Conservation (phyloP, 352 stramenopile genomes). For the Pythium sukuiense region DNA sequence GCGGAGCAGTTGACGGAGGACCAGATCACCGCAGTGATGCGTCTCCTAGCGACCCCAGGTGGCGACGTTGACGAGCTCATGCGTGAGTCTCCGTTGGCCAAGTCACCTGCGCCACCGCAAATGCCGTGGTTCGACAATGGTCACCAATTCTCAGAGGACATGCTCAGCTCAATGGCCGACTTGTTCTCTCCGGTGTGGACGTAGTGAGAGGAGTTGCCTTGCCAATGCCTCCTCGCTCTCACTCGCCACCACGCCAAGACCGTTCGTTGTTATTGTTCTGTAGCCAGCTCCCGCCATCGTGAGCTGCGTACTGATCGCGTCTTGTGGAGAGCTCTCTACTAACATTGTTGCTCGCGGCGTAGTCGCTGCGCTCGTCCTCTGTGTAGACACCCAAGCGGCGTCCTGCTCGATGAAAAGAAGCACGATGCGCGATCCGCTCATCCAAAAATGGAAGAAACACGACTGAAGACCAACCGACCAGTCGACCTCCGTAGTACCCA, state of each 20-base stretch:
- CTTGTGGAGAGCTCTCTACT: neutral
- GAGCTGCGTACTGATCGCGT: neutral
- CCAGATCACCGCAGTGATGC: slow-evolving; percentile 24
- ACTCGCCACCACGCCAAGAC: neutral
- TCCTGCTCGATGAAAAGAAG: neutral
- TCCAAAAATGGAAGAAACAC: neutral
- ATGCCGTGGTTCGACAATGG: slow-evolving; percentile 1
- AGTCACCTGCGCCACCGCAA: neutral
- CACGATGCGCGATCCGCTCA: neutral
- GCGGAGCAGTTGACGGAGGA: slow-evolving; percentile 21
- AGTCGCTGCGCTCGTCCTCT: neutral
- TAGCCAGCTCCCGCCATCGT: slow-evolving; percentile 1
- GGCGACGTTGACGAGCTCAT: slow-evolving; percentile 3
- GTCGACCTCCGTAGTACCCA: no score
- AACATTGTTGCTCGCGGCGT: neutral
- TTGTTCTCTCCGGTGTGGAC: slow-evolving; percentile 25
- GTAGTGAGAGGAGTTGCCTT: slow-evolving; percentile 8
- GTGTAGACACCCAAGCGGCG: neutral
- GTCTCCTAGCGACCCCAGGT: slow-evolving; percentile 7
- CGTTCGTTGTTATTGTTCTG: neutral
- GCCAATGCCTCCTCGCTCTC: neutral
- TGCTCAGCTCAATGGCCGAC: slow-evolving; percentile 25
- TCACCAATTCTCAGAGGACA: slow-evolving; percentile 29
- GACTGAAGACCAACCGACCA: neutral
- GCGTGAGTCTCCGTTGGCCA: slow-evolving; percentile 1